Evolutionary conservation across 176 grass and related monocot species (phyloP), one percentile per base, ranked within the genome.

Genomic region (Oryza rufipogon): DNA sequence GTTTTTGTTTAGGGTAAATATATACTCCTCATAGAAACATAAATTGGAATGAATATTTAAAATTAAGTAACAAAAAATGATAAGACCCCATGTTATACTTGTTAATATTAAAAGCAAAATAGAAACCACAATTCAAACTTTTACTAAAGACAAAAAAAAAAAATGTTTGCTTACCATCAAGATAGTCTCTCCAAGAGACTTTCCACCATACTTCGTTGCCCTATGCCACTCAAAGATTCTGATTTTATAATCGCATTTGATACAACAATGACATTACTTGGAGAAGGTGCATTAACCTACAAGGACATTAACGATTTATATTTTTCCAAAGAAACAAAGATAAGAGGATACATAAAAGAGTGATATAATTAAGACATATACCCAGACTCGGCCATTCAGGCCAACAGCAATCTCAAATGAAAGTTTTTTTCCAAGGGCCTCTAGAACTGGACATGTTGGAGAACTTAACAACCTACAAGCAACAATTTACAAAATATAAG

Each of bases 341-440:
- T 80, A 52, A 34, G 32, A 61, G 7, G 34, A 45, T 8, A 72
- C 58, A 28, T 13, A 66, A 91, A 81, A 4, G 15, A 7, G 32
- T 28, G 32, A 14, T 67, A 49, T 2, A 74, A 26, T 7, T 5
- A 22, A 65, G 80, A 78, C 19, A 11, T 45, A 68, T 98, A 99
- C 96, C 93, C 91, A 99, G 65, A 99, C 91, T 65, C 96, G 91
- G 66, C 93, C 93, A 70, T 99, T 99, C 76, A 96, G 77, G 73
- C 96, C 96, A 88, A 96, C 74, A 75, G 93, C 93, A 77, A 91
- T 88, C 81, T 96, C 96, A 79, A 94, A 94, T 72, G 91, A 96
- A 58, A 91, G 30, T 64, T 89, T 94, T 79, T 94, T 94, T 25
- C 96, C 96, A 71, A 99, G 91, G 26, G 84, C 84, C 70, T 92